phyloP scores from a whole-genome alignment of 1,284 basidiomycete species.

The Abortiporus biennis region DNA sequence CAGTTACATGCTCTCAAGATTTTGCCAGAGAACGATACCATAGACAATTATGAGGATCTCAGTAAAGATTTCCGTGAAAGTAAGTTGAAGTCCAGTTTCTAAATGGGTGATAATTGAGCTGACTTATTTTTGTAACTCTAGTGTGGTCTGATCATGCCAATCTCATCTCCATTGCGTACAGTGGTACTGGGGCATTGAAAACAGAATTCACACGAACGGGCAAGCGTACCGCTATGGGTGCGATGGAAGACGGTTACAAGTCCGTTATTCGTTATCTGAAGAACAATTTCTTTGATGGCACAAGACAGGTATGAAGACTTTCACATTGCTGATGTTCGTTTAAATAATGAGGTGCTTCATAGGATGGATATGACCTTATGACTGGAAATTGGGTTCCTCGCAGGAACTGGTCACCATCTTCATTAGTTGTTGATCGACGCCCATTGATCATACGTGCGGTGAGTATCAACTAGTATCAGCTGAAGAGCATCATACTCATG shows the following conservation, averaged over 20 bases:
- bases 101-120: background rate
- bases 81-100: constrained; percentile 33
- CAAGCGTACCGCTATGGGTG: constrained; percentile 77
- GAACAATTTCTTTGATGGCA: constrained; percentile 97
- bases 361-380: constrained; percentile 93
- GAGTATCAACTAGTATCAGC: constrained; percentile 24
- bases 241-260: constrained; percentile 86
- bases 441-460: constrained; percentile 81
- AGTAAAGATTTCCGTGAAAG: constrained; percentile 85
- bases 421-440: constrained; percentile 72
- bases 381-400: constrained; percentile 87
- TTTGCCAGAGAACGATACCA: constrained; percentile 56
- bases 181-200: constrained; percentile 94
- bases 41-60: constrained; percentile 78
- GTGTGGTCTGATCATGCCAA: constrained; percentile 99
- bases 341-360: constrained; percentile 11
- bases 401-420: constrained; percentile 52
- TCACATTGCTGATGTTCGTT: constrained; percentile 5
- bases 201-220: constrained; percentile 96
- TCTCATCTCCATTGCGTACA: constrained; percentile 86
- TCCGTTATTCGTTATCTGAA: constrained; percentile 85
- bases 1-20: constrained; percentile 77
- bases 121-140: constrained; percentile 25
- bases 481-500: no score
- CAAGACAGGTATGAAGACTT: constrained; percentile 62